Percentiles rank a stretch among this genome's conserved stretches.
Evolutionary conservation across 176 grass and related monocot genomes (phyloP).

Genomic region (Zea luxurians): DNA sequence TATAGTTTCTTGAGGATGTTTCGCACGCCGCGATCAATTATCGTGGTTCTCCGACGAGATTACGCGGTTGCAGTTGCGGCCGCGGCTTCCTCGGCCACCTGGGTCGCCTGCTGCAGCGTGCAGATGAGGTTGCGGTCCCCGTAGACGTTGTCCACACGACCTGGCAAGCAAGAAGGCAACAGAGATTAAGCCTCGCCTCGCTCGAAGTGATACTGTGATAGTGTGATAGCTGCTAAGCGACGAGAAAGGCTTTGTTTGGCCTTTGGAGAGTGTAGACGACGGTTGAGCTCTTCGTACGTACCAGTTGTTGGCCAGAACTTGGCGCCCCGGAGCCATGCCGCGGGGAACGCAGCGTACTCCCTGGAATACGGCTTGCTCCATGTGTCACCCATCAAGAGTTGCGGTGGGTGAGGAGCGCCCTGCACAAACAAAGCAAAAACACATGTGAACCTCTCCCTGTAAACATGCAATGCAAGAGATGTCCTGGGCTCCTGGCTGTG

Average conservation of each 20-base stretch:
- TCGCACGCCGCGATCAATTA: slow-evolving; percentile 18
- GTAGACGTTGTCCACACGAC: slow-evolving; percentile 97
- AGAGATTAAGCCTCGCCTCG: not conserved
- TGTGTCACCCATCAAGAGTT: slow-evolving; percentile 80
- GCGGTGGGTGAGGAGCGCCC: slow-evolving; percentile 91
- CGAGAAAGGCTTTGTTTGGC: not conserved
- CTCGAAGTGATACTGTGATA: not conserved
- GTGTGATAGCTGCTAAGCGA: not conserved
- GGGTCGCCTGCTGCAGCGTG: slow-evolving; percentile 78
- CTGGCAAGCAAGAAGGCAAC: slow-evolving; percentile 26
- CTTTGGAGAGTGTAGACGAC: not conserved
- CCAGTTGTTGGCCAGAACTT: slow-evolving; percentile 98
- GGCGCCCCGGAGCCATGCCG: slow-evolving; percentile 81
- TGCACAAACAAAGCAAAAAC: slow-evolving; percentile 44
- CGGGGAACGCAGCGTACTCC: slow-evolving; percentile 93
- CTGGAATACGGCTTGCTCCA: slow-evolving; percentile 97
- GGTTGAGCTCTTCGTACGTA: slow-evolving; percentile 50
- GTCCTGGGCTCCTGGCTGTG: not conserved
- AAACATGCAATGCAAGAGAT: slow-evolving; percentile 14
- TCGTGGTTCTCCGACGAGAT: slow-evolving; percentile 34
- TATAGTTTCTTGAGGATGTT: slow-evolving; percentile 47
- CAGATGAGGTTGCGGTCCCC: slow-evolving; percentile 93
- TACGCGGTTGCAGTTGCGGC: slow-evolving; percentile 87
- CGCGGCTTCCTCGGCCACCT: slow-evolving; percentile 86
- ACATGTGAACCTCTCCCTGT: slow-evolving; percentile 21